These are phyloP conservation scores for Puccinia polysora DNA, from an alignment of 1,284 basidiomycete species.

Conservation along the genomic window DNA sequence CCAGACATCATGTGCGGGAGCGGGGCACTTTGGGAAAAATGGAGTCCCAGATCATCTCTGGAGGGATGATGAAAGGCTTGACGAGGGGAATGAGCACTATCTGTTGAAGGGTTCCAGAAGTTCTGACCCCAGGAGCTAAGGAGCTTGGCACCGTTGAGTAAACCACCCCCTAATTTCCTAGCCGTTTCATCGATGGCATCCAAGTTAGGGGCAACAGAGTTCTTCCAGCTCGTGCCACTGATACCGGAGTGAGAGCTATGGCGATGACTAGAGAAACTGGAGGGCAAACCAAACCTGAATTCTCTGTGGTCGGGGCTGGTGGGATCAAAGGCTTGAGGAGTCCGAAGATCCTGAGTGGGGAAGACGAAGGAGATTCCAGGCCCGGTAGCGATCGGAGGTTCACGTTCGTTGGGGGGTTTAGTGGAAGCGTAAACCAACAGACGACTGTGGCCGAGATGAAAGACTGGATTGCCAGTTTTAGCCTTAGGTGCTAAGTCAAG, in stretches of 20 bases:
- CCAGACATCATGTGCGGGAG: conserved; percentile 31
- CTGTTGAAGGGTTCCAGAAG: neutral
- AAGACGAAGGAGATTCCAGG: conserved; percentile 14
- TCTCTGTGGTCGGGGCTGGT: neutral
- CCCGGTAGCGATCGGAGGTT: conserved; percentile 31
- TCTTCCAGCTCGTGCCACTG: conserved; percentile 28
- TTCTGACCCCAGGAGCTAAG: conserved; percentile 36
- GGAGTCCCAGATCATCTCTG: neutral
- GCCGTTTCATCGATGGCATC: conserved; percentile 42
- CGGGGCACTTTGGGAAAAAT: conserved; percentile 40
- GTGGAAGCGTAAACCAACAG: conserved; percentile 39
- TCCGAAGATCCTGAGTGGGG: conserved; percentile 2
- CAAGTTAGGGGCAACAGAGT: conserved; percentile 24
- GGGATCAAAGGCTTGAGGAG: neutral
- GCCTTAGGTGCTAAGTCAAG: conserved; percentile 31
- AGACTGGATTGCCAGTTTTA: conserved; percentile 23
- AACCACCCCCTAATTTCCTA: conserved; percentile 26
- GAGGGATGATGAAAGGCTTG: conserved; percentile 6
- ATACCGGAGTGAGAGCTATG: conserved; percentile 4
- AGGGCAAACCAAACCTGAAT: neutral
- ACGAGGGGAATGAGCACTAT: conserved; percentile 1
- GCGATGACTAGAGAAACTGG: neutral
- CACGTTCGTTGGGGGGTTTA: conserved; percentile 13
- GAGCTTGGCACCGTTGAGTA: conserved; percentile 31
- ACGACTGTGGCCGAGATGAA: conserved; percentile 22